Evolutionary conservation across 2,329 filamentous ascomycete species (phyloP), one percentile per base, ranked within the genome.

Genomic region (Calonectria naviculata): DNA sequence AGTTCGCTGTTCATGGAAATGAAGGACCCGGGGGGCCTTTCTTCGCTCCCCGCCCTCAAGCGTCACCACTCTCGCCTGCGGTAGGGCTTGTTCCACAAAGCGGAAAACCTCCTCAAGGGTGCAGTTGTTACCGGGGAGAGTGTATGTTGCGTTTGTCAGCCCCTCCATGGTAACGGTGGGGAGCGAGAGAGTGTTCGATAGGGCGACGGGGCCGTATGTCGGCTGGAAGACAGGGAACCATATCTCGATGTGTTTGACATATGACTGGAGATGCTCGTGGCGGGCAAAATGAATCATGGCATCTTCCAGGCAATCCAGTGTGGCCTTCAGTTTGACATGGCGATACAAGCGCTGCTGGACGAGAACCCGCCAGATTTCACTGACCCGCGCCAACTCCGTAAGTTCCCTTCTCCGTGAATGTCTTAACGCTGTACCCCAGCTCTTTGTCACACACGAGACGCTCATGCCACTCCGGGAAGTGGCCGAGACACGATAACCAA

Each of bases 181-280:
- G 12, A 89, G 81, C 2, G 85, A 81, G 62, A 86, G 82, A 0
- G 83, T 84, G 46, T 85, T 84, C 19, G 85, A 84, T 24, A 85
- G 74, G 5, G 84, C 82, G 46, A 84, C 77, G 6, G 86, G 83
- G 12, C 85, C 83, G 68, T 86, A 85, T 15, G 87, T 88, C 24
- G 89, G 89, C 74, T 92, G 88, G 76, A 93, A 95, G 46, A 94
- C 92, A 4, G 93, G 93, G 72, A 95, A 93, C 92, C 93, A 95
- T 47, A 94, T 87, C 81, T 95, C 93, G 70, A 94, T 88, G 78
- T 95, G 93, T 74, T 91, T 91, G 71, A 95, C 90, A 75, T 94
- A 90, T 10, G 83, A 76, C 24, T 89, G 87, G 7, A 95, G 87
- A 76, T 93, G 89, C 31, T 87, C 84, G 70, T 91, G 87, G 12